Evolutionary conservation across 2,329 filamentous ascomycete species (phyloP).

Genomic region (Parascedosporium putredinis): DNA sequence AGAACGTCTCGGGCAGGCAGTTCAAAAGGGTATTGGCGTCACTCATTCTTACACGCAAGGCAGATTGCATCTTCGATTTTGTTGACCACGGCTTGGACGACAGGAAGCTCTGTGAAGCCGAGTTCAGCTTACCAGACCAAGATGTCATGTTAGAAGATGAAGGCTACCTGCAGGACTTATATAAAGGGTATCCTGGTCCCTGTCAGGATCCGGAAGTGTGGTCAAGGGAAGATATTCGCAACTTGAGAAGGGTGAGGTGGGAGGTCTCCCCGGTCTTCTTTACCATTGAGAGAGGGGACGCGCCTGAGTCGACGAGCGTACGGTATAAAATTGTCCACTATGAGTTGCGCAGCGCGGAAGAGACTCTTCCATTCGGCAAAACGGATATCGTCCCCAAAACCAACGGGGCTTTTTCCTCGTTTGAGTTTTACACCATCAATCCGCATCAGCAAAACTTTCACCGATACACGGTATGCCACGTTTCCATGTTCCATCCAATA

Average conservation of each 20-base stretch:
- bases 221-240: not conserved
- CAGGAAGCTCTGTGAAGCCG: not conserved
- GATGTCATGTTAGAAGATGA: not conserved
- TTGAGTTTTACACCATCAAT: not conserved
- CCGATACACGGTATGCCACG: not conserved
- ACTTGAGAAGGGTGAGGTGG: not conserved
- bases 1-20: too few relatives aligned
- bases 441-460: not conserved
- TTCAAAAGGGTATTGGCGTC: not conserved
- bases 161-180: too few relatives aligned
- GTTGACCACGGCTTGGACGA: not conserved
- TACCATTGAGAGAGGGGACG: not conserved
- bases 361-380: not conserved
- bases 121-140: not conserved
- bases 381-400: not conserved
- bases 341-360: not conserved
- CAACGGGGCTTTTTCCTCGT: not conserved
- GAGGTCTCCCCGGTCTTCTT: slow-evolving; percentile 1
- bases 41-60: not conserved
- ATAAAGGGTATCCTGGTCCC: not conserved
- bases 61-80: not conserved
- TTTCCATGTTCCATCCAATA: not conserved
- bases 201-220: not conserved
- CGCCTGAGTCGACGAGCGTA: too few relatives aligned
- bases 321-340: not conserved